A percentile compares a stretch with the other conserved stretches of the same genome.
phyloP scores from a whole-genome alignment of 257 asterid genomes.

The Dorcoceras hygrometricum region DNA sequence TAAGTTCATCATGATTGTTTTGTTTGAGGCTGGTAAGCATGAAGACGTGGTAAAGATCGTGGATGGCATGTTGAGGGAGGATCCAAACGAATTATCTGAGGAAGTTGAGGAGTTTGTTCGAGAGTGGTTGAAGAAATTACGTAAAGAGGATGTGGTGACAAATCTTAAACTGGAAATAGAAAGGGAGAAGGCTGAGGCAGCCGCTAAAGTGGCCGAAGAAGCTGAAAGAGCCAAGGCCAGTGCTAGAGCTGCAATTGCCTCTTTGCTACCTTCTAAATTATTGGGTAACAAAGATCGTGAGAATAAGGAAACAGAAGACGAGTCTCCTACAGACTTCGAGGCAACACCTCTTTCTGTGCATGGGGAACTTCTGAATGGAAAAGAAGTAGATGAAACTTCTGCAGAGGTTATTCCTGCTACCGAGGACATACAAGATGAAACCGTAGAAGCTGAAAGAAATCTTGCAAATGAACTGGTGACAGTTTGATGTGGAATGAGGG shows the following conservation, averaged over 20 bases:
- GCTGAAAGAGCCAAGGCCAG: conserved; percentile 74
- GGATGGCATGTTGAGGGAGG: conserved; percentile 75
- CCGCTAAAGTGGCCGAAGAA: conserved; percentile 72
- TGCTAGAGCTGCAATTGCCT: conserved; percentile 61
- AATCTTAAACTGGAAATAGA: conserved; percentile 62
- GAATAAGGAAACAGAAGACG: conserved; percentile 33
- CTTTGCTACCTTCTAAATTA: conserved; percentile 64
- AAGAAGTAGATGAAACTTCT: conserved; percentile 28
- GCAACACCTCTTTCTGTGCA: conserved; percentile 15
- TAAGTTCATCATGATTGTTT: conserved; percentile 63
- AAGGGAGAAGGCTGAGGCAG: conserved; percentile 69
- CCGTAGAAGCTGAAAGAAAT: conserved; percentile 33
- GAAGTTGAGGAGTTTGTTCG: conserved; percentile 72
- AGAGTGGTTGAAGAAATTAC: conserved; percentile 63
- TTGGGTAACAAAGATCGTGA: conserved; percentile 41
- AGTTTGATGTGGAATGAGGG: conserved; percentile 28
- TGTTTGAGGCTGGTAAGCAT: conserved; percentile 62
- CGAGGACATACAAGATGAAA: conserved; percentile 23
- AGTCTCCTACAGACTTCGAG: conserved; percentile 27
- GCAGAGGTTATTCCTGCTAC: conserved; percentile 20
- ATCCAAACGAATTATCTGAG: conserved; percentile 68
- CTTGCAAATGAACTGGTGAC: conserved; percentile 32
- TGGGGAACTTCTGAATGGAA: conserved; percentile 18
- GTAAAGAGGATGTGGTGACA: conserved; percentile 71
- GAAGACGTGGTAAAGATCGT: conserved; percentile 70